Evolutionary conservation across 2,329 filamentous ascomycete species (phyloP).

Genomic region (Scleromitrula shiraiana): DNA sequence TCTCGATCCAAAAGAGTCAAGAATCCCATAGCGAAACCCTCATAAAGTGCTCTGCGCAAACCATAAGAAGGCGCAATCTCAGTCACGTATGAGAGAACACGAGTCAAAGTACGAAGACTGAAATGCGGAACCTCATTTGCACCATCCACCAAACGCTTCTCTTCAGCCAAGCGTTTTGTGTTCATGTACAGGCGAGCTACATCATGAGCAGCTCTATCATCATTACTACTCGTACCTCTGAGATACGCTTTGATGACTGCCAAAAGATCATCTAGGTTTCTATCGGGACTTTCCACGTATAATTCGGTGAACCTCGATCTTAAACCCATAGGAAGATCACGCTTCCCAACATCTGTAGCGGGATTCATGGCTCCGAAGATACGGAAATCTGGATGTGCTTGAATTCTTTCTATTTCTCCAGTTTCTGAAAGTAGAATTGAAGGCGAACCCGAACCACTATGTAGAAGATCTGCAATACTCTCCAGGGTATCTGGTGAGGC

Average conservation of each 20-base stretch:
- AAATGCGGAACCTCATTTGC: conserved; percentile 96
- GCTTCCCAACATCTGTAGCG: conserved; percentile 93
- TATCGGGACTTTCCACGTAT: conserved; percentile 87
- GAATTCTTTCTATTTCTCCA: conserved; percentile 82
- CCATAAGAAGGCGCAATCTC: conserved; percentile 80
- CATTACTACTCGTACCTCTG: conserved; percentile 59
- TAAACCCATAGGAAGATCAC: conserved; percentile 81
- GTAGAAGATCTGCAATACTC: conserved; percentile 80
- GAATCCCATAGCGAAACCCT: conserved; percentile 98
- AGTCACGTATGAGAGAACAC: conserved; percentile 80
- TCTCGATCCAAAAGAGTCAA: conserved; percentile 76
- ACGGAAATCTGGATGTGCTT: conserved; percentile 85
- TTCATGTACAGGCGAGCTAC: conserved; percentile 83
- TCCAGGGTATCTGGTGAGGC: conserved; percentile 92
- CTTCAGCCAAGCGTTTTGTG: conserved; percentile 71
- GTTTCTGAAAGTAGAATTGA: conserved; percentile 89
- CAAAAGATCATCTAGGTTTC: conserved; percentile 75
- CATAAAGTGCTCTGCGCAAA: conserved; percentile 76
- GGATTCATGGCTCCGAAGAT: conserved; percentile 99
- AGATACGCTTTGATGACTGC: conserved; percentile 86
- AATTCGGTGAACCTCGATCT: conserved; percentile 92
- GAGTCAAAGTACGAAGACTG: conserved; percentile 86
- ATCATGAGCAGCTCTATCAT: conserved; percentile 68
- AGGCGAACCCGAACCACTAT: conserved; percentile 62
- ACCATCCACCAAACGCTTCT: conserved; percentile 84